Evolutionary conservation across 805 yeast species (phyloP).

Genomic region (Teunomyces gatunensis): DNA sequence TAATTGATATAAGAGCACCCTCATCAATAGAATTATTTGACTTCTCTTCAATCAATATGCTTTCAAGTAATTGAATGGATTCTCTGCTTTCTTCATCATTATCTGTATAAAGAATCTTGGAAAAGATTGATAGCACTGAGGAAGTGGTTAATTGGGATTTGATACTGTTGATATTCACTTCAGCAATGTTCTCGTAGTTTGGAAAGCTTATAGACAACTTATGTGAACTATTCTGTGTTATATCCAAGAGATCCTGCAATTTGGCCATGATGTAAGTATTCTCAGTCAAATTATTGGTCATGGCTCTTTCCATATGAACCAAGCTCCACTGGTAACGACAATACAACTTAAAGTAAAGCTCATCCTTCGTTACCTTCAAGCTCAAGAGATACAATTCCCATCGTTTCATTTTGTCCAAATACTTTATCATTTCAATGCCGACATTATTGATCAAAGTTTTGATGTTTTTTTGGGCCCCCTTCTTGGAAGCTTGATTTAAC

Average conservation of each 20-base stretch:
- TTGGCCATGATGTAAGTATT: conserved; percentile 24
- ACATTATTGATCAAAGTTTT: conserved; percentile 31
- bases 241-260: conserved; percentile 15
- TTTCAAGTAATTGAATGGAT: conserved; percentile 43
- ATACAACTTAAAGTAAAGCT: conserved; percentile 2
- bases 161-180: conserved; percentile 48
- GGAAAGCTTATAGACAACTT: conserved; percentile 42
- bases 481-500: conserved; percentile 18
- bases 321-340: conserved; percentile 36
- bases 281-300: conserved; percentile 29
- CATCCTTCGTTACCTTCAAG: neutral
- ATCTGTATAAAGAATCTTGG: conserved; percentile 44
- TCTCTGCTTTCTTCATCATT: conserved; percentile 28
- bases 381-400: conserved; percentile 38
- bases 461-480: conserved; percentile 19
- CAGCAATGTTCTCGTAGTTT: conserved; percentile 61
- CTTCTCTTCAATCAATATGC: conserved; percentile 36
- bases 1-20: conserved; percentile 46
- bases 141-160: conserved; percentile 66
- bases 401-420: conserved; percentile 42
- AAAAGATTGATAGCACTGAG: conserved; percentile 64
- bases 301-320: conserved; percentile 24
- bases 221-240: conserved; percentile 5
- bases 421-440: conserved; percentile 34
- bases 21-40: conserved; percentile 11